Evolutionary conservation across 495 filamentous ascomycete species (phyloP), one percentile per base, ranked within the genome.

Genomic region (Podospora australis): DNA sequence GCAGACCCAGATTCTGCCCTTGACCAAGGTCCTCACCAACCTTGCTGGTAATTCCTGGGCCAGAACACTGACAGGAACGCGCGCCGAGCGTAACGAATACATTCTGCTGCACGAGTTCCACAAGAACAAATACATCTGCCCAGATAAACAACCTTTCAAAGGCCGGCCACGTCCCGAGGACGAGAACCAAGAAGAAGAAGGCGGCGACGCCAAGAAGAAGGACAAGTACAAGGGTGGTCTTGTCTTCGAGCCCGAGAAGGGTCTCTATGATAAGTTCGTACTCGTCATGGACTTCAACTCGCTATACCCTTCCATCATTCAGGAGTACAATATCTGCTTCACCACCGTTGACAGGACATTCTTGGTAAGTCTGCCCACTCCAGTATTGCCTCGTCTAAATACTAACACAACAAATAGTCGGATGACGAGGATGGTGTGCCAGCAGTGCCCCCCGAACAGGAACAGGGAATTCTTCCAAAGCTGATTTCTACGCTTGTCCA

Each of bases 231-330:
- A 98, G 69, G 92, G 92, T 59, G 92, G 92, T 73, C 77, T 98
- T 34, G 92, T 98, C 49, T 98, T 98, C 57, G 92, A 98, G 61
- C 92, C 92, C 11, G 91, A 97, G 65, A 96, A 87, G 63, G 92
- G 94, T 7, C 76, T 98, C 20, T 97, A 97, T 60, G 94, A 98
- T 73, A 90, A 87, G 66, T 95, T 91, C 58, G 82, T 98, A 23
- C 78, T 98, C 17, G 92, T 98, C 63, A 98, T 98, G 92, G 92
- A 98, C 71, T 98, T 97, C 73, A 98, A 98, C 78, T 95, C 89
- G 66, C 73, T 98, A 56, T 98, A 98, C 59, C 92, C 92, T 11
- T 96, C 90, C 66, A 96, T 98, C 56, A 98, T 98, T 55, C 94
- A 97, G 64, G 94, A 98, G 73, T 97, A 80, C 71, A 98, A 98